Evolutionary conservation across 495 filamentous ascomycete species (phyloP).

Genomic region (Pseudotulostoma volvatum): DNA sequence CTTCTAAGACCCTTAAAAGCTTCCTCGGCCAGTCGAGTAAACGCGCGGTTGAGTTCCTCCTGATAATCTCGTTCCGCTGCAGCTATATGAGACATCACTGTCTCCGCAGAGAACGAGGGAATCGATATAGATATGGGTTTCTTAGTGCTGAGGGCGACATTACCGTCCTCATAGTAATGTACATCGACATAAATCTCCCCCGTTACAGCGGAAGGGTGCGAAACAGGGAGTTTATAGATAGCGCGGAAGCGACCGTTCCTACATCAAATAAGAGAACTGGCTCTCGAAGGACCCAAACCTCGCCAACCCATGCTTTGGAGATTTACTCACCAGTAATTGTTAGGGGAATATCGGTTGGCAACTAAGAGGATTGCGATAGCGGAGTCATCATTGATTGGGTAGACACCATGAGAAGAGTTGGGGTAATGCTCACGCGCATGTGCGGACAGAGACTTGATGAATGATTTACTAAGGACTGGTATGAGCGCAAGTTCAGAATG

Average conservation of each 20-base stretch:
- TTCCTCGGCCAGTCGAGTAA: constrained; percentile 74
- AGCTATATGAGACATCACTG: constrained; percentile 59
- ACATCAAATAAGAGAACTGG: too few relatives aligned
- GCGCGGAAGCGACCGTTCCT: constrained; percentile 96
- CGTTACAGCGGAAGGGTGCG: constrained; percentile 26
- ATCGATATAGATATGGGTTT: constrained; percentile 53
- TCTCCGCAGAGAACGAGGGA: constrained; percentile 42
- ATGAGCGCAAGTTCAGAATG: too few relatives aligned
- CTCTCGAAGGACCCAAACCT: too few relatives aligned
- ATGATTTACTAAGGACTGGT: constrained; percentile 35
- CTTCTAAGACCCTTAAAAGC: constrained; percentile 85
- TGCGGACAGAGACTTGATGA: constrained; percentile 57
- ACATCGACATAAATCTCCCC: constrained; percentile 45
- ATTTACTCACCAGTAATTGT: constrained; percentile 88
- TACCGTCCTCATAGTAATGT: constrained; percentile 99
- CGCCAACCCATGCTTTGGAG: too few relatives aligned
- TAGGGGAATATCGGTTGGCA: constrained; percentile 90
- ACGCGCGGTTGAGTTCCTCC: constrained; percentile 85
- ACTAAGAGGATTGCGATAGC: constrained; percentile 69
- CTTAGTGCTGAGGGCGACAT: constrained; percentile 75
- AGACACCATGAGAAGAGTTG: constrained; percentile 61
- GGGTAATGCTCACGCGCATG: constrained; percentile 86
- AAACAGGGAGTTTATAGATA: constrained; percentile 51
- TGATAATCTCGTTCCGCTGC: constrained; percentile 79
- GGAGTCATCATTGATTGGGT: constrained; percentile 56